Conservation (phyloP, 1,139 yeast genomes). For the Scheffersomyces cryptocercus region DNA sequence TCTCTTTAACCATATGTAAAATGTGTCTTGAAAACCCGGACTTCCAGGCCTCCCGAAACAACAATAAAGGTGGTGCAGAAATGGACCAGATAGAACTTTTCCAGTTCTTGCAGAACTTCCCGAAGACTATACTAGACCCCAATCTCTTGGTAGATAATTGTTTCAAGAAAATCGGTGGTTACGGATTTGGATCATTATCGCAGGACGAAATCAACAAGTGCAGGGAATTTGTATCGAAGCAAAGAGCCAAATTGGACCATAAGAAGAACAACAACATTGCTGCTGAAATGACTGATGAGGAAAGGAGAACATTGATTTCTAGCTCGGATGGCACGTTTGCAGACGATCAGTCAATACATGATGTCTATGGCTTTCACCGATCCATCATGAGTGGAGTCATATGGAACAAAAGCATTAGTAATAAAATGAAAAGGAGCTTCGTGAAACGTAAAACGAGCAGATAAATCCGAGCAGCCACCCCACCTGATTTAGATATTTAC, state of each 20-base stretch:
- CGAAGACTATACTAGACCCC: constrained; percentile 73
- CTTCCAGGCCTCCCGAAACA: constrained; percentile 24
- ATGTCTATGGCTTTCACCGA: constrained; percentile 50
- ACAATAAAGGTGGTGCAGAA: constrained; percentile 22
- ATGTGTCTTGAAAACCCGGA: constrained; percentile 65
- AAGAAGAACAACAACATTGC: constrained; percentile 33
- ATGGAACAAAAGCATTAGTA: constrained; percentile 58
- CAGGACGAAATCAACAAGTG: constrained; percentile 82
- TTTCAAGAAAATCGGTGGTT: constrained; percentile 71
- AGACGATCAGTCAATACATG: constrained; percentile 39
- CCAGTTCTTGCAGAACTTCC: constrained; percentile 81
- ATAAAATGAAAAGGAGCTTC: constrained; percentile 48
- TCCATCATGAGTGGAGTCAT: constrained; percentile 57
- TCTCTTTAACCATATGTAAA: constrained; percentile 81
- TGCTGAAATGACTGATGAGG: constrained; percentile 43
- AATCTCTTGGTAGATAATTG: constrained; percentile 69
- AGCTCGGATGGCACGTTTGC: constrained; percentile 13
- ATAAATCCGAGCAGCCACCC: not conserved
- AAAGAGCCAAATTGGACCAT: constrained; percentile 46
- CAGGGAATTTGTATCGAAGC: constrained; percentile 71
- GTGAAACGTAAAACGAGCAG: constrained; percentile 13
- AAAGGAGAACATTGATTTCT: constrained; percentile 34
- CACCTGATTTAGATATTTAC: too few relatives aligned
- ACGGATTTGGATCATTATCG: constrained; percentile 66
- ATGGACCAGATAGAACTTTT: constrained; percentile 82